Evolutionary conservation across 1,139 yeast species (phyloP).

Genomic region (Lodderomyces elongisporus): DNA sequence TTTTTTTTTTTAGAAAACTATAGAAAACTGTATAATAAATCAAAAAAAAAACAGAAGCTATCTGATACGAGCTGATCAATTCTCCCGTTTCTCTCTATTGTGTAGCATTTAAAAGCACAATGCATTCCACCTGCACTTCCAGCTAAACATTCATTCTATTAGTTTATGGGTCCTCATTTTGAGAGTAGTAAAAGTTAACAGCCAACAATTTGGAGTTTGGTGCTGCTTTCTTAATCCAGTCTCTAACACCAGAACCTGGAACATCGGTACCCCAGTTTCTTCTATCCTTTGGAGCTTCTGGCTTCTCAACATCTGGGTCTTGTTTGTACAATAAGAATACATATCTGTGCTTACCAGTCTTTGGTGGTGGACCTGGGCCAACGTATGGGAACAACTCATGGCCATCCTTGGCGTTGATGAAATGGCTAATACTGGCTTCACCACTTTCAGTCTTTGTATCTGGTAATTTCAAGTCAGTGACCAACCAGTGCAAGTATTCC

Average conservation of each 20-base stretch:
- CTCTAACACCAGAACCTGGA: conserved; percentile 71
- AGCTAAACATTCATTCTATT: no score
- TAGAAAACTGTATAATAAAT: no score
- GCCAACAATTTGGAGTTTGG: conserved; percentile 60
- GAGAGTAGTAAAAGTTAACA: conserved; percentile 76
- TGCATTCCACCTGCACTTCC: no score
- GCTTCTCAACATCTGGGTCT: conserved; percentile 29
- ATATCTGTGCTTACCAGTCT: conserved; percentile 79
- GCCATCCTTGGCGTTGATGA: conserved; percentile 36
- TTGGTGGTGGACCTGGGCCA: conserved; percentile 85
- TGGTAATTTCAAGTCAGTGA: conserved; percentile 53
- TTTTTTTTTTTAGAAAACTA: no score
- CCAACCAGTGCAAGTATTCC: conserved; percentile 76
- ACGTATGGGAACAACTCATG: conserved; percentile 41
- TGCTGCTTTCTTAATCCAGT: conserved; percentile 63
- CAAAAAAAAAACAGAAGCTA: no score
- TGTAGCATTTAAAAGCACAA: no score
- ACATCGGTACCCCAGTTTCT: conserved; percentile 82
- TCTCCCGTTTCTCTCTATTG: no score
- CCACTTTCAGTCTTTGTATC: conserved; percentile 24
- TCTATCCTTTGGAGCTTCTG: conserved; percentile 51
- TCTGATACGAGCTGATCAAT: no score
- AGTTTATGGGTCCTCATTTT: conserved; percentile 44
- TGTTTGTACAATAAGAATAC: conserved; percentile 73
- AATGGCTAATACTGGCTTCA: conserved; percentile 30